Base-by-base conservation (phyloP, 2,329 filamentous ascomycete genomes). In the Fusarium dimerum region DNA sequence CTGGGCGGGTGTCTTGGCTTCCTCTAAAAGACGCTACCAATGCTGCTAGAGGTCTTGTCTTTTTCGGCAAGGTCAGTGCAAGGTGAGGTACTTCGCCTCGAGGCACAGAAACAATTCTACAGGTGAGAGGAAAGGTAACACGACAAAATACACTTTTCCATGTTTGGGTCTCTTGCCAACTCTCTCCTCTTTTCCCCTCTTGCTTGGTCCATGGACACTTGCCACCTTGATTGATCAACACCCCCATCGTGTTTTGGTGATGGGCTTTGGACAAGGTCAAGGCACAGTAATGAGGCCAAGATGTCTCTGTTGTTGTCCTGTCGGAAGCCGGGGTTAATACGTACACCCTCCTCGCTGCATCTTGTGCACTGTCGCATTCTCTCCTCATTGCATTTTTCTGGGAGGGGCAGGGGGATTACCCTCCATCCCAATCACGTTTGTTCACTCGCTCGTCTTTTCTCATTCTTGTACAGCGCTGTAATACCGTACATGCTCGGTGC, bases 151-250 rank as follows among this genome's bases (percentile, higher is more conserved):
- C 20, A 26, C 20, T 7, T 6, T 36, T 11, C 32, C 32, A 36
- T 36, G 4, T 36, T 36, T 12, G 32, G 32, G 13, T 36, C 17
- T 26, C 32, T 34, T 34, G 32, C 44, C 40, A 55, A 57, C 47
- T 54, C 57, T 57, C 56, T 53, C 47, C 56, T 59, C 16, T 40
- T 56, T 60, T 53, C 54, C 56, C 57, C 57, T 57, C 57, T 60
- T 49, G 11, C 32, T 36, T 12, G 10, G 32, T 36, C 10, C 32
- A 36, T 11, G 32, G 9, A 3, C 13, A 36, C 20, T 26, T 26
- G 20, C 20, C 20, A 26, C 20, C 20, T n/a, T n/a, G 30, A 12
- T 32, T 12, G 12, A 32, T 32, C 30, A 32, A 12, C 32, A 3
- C 32, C 32, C 10, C 32, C 13, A 11, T 36, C 13, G 3, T 12